A percentile compares a stretch with the other conserved stretches of the same genome.
Conservation (phyloP, 108 stramenopile species). For the Discostella pseudostelligera region DNA sequence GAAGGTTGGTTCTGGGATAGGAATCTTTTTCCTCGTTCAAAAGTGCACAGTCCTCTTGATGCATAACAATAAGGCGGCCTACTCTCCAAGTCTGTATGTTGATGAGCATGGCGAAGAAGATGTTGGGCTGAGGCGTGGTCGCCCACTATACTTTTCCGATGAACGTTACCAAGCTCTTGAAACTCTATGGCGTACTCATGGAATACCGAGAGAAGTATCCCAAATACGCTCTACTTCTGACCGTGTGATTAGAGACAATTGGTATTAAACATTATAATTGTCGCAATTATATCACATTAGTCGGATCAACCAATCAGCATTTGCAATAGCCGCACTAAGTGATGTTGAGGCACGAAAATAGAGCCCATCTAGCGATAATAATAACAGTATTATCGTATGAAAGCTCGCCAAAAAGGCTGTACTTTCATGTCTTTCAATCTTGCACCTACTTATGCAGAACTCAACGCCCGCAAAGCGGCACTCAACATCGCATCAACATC, state of each 20-base stretch:
- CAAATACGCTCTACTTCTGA: conserved; percentile 89
- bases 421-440: too few species aligned
- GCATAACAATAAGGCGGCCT: conserved; percentile 91
- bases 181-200: conserved; percentile 77
- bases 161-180: conserved; percentile 78
- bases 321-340: too few species aligned
- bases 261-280: conserved; percentile 61
- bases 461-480: too few species aligned
- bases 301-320: too few species aligned
- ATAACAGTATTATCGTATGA: too few species aligned
- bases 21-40: conserved; percentile 89
- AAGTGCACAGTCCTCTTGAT: conserved; percentile 92
- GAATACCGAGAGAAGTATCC: conserved; percentile 87
- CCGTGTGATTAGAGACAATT: conserved; percentile 89
- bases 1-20: conserved; percentile 83
- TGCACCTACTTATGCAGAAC: too few species aligned
- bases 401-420: too few species aligned
- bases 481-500: too few species aligned
- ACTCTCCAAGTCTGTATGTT: conserved; percentile 88
- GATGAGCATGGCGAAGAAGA: conserved; percentile 95
- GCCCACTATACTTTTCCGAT: conserved; percentile 86
- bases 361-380: too few species aligned
- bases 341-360: too few species aligned
- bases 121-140: conserved; percentile 77
- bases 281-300: not conserved